phyloP scores from a whole-genome alignment of 768 basidiomycete genomes.

The Podaxis sp. region DNA sequence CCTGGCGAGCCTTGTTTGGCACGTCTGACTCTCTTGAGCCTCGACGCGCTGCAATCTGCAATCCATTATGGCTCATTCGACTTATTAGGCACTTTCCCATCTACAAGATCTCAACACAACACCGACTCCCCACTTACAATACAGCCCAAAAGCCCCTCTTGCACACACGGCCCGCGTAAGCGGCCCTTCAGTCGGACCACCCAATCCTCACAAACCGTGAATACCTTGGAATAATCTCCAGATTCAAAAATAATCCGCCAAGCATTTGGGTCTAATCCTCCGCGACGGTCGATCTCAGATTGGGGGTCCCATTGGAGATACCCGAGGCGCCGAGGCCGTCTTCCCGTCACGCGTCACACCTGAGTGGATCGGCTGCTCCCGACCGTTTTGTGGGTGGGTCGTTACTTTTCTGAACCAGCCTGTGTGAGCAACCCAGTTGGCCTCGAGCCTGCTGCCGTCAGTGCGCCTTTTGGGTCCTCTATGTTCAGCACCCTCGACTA shows the following conservation, averaged over 20 bases:
- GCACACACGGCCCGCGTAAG: not conserved
- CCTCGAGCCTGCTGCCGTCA: slow-evolving; percentile 14
- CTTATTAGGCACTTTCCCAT: slow-evolving; percentile 6
- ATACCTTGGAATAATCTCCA: slow-evolving; percentile 17
- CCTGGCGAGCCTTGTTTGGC: slow-evolving; percentile 23
- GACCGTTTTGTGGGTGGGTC: slow-evolving; percentile 12
- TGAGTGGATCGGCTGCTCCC: slow-evolving; percentile 15
- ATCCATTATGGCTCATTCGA: slow-evolving; percentile 6
- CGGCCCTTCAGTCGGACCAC: not conserved
- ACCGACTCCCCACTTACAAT: not conserved
- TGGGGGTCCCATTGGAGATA: slow-evolving; percentile 14
- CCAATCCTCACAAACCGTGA: not conserved
- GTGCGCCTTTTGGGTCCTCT: not conserved
- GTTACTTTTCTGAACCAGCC: slow-evolving; percentile 10
- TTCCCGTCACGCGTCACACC: slow-evolving; percentile 17
- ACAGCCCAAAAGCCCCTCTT: not conserved
- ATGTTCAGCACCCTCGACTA: not conserved
- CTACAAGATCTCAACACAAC: not conserved
- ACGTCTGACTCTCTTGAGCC: slow-evolving; percentile 10
- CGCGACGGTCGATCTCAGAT: slow-evolving; percentile 22
- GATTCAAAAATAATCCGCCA: slow-evolving; percentile 18
- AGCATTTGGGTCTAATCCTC: slow-evolving; percentile 15
- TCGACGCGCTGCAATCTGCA: slow-evolving; percentile 7
- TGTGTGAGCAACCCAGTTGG: slow-evolving; percentile 13
- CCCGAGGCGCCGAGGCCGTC: slow-evolving; percentile 43